Evolutionary conservation across 129 eudicot genomes (phyloP).

Genomic region (Pulicaria dysenterica): DNA sequence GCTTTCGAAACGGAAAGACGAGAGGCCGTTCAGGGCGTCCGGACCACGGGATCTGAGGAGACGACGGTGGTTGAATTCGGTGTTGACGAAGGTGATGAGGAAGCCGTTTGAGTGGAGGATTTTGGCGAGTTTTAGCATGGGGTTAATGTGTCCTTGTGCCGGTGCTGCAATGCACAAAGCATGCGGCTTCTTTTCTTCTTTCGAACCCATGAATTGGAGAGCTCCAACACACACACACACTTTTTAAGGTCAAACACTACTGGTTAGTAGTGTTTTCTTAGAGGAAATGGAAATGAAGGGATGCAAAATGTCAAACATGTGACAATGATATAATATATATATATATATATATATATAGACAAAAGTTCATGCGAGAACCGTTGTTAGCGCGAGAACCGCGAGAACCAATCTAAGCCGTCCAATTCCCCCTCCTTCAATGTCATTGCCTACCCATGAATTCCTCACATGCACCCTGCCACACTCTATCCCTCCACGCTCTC

Average conservation of each 20-base stretch:
- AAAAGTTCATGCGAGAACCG: too few relatives aligned
- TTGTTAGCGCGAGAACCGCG: too few relatives aligned
- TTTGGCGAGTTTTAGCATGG: constrained; percentile 43
- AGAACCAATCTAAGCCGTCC: too few relatives aligned
- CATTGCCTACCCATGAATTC: too few relatives aligned
- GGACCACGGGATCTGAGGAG: constrained; percentile 41
- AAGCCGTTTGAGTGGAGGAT: constrained; percentile 40
- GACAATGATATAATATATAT: neutral
- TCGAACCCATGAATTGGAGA: constrained; percentile 21
- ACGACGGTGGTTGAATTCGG: constrained; percentile 43
- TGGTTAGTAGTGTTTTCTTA: neutral
- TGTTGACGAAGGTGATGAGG: constrained; percentile 37
- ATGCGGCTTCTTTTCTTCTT: constrained; percentile 38
- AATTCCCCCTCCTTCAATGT: too few relatives aligned
- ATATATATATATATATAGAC: too few relatives aligned
- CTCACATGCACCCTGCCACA: too few relatives aligned
- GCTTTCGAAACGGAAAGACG: constrained; percentile 45
- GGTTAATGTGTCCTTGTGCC: constrained; percentile 48
- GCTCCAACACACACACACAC: neutral
- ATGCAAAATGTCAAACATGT: neutral
- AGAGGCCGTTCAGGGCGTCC: constrained; percentile 32
- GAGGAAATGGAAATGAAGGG: neutral
- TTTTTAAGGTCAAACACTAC: neutral
- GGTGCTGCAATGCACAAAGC: constrained; percentile 48
- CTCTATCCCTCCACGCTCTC: too few relatives aligned